These are phyloP conservation scores for Pterocarpus macrocarpus DNA, from an alignment of 306 rosid species.

Conservation along the genomic window DNA sequence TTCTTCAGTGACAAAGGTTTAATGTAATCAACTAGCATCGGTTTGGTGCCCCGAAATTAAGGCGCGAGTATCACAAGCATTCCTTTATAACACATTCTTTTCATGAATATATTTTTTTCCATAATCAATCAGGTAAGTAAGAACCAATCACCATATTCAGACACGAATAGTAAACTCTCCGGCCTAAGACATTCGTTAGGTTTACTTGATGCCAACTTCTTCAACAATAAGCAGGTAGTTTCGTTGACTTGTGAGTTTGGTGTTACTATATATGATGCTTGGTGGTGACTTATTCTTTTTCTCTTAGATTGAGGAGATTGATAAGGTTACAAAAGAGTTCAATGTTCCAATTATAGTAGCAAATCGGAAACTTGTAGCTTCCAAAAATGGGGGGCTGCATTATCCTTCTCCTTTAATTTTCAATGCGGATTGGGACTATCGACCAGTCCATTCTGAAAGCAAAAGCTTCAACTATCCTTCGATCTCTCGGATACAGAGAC, in stretches of 20 bases:
- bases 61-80: neutral
- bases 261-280: neutral
- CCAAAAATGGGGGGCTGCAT: constrained; percentile 70
- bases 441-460: constrained; percentile 21
- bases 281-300: constrained; percentile 29
- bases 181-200: constrained; percentile 58
- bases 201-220: constrained; percentile 74
- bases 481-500: constrained; percentile 52
- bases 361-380: constrained; percentile 69
- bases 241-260: constrained; percentile 25
- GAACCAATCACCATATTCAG: constrained; percentile 42
- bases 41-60: constrained; percentile 14
- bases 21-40: neutral
- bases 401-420: constrained; percentile 70
- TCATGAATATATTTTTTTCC: neutral
- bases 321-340: constrained; percentile 58
- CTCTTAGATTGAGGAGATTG: constrained; percentile 62
- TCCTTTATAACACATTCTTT: constrained; percentile 11
- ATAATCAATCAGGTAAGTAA: constrained; percentile 61
- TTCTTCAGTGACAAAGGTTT: constrained; percentile 17
- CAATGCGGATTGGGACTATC: constrained; percentile 64
- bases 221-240: constrained; percentile 62
- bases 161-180: constrained; percentile 37
- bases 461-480: constrained; percentile 64
- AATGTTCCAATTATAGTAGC: constrained; percentile 67